Evolutionary conservation across 768 basidiomycete species (phyloP).

Genomic region (Heimioporus sp.): DNA sequence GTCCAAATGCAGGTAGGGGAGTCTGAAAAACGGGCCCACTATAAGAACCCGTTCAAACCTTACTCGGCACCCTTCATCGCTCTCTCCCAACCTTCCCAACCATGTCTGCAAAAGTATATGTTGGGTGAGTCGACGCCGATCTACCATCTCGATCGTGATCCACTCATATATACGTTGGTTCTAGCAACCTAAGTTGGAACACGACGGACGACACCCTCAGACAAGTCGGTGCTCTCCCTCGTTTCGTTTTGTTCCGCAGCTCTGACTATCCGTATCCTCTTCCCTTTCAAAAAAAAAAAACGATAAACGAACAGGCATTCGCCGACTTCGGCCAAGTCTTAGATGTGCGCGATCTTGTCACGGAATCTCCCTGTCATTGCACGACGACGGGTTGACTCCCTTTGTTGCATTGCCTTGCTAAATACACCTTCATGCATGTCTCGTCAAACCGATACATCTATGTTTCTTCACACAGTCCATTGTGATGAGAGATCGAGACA

Average conservation of each 20-base stretch:
- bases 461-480: conserved; percentile 24
- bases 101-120: conserved; percentile 34
- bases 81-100: conserved; percentile 13
- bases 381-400: conserved; percentile 31
- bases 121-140: conserved; percentile 25
- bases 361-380: conserved; percentile 29
- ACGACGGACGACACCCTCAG: conserved; percentile 29
- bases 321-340: conserved; percentile 40
- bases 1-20: conserved; percentile 30
- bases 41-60: conserved; percentile 28
- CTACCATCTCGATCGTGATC: background rate
- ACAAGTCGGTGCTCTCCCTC: conserved; percentile 18
- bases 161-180: background rate
- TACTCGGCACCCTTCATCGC: conserved; percentile 7
- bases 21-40: conserved; percentile 31
- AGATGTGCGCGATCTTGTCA: conserved; percentile 46
- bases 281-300: conserved; percentile 5
- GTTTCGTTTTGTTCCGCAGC: background rate
- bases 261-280: conserved; percentile 5
- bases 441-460: conserved; percentile 6
- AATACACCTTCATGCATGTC: conserved; percentile 26
- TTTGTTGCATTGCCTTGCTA: conserved; percentile 20
- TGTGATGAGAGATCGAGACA: conserved; percentile 51
- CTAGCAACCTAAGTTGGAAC: conserved; percentile 34
- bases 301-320: conserved; percentile 38